Evolutionary conservation across 768 basidiomycete genomes (phyloP).

Genomic region (Polyporus arcularius): DNA sequence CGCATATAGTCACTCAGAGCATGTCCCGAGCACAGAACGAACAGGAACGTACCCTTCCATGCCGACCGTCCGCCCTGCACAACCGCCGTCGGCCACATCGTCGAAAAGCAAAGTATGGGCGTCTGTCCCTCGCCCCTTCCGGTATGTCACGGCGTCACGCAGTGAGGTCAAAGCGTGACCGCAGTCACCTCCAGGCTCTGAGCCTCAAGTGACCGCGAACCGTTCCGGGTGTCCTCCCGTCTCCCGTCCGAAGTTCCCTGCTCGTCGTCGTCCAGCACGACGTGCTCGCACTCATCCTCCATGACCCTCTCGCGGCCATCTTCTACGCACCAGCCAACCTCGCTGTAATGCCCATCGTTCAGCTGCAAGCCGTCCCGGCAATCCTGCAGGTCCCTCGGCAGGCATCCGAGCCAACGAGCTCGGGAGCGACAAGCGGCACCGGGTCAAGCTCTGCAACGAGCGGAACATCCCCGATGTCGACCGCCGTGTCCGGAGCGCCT

Average conservation of each 20-base stretch:
- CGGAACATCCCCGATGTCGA: background rate
- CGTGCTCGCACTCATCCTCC: background rate
- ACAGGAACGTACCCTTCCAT: slow-evolving; percentile 67
- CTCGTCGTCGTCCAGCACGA: slow-evolving; percentile 6
- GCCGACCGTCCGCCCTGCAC: slow-evolving; percentile 73
- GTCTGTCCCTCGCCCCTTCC: background rate
- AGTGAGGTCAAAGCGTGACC: slow-evolving; percentile 15
- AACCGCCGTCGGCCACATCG: slow-evolving; percentile 65
- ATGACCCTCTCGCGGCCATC: background rate
- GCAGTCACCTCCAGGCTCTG: background rate
- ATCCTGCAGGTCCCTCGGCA: background rate
- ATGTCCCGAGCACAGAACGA: background rate
- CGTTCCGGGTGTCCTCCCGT: background rate
- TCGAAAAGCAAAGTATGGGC: slow-evolving; percentile 11
- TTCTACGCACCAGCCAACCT: background rate
- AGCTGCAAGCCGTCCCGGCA: background rate
- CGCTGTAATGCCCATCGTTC: background rate
- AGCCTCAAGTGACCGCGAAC: background rate
- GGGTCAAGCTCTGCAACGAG: background rate
- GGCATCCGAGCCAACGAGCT: background rate
- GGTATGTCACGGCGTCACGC: background rate
- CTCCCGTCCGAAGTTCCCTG: background rate
- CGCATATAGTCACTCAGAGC: background rate
- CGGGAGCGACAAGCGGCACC: background rate
- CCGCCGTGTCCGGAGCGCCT: background rate